Percentiles rank a stretch among this genome's conserved stretches.
Evolutionary conservation across 2,329 filamentous ascomycete species (phyloP).

Genomic region (Pseudogymnoascus destructans): DNA sequence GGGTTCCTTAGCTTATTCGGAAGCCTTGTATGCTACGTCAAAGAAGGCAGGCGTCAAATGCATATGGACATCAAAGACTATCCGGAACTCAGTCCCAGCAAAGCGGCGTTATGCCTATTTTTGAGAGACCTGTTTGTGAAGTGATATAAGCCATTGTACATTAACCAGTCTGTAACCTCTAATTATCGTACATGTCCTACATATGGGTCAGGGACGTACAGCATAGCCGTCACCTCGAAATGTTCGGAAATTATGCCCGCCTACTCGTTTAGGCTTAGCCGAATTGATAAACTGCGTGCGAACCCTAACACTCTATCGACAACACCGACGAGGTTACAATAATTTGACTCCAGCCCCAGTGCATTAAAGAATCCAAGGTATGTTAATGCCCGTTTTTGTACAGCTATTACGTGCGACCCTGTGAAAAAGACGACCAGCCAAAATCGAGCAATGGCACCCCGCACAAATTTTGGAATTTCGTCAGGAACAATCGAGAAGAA

Average conservation of each 20-base stretch:
- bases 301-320: conserved; percentile 4
- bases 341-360: neutral
- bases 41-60: conserved; percentile 48
- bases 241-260: conserved; percentile 8
- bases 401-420: neutral
- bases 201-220: neutral
- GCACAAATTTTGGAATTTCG: conserved; percentile 5
- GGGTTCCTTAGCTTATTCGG: conserved; percentile 44
- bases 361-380: conserved; percentile 2
- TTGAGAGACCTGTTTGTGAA: neutral
- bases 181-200: neutral
- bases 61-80: conserved; percentile 45
- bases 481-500: neutral
- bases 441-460: conserved; percentile 5
- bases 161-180: neutral
- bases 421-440: conserved; percentile 2
- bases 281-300: conserved; percentile 5
- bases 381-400: neutral
- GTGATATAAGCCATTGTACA: conserved; percentile 4
- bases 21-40: conserved; percentile 53
- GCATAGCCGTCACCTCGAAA: neutral
- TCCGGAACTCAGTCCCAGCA: conserved; percentile 1
- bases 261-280: conserved; percentile 9
- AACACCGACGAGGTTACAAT: conserved; percentile 5
- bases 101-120: neutral